Base-by-base conservation (phyloP, 495 filamentous ascomycete species). In the Tuber melanosporum region DNA sequence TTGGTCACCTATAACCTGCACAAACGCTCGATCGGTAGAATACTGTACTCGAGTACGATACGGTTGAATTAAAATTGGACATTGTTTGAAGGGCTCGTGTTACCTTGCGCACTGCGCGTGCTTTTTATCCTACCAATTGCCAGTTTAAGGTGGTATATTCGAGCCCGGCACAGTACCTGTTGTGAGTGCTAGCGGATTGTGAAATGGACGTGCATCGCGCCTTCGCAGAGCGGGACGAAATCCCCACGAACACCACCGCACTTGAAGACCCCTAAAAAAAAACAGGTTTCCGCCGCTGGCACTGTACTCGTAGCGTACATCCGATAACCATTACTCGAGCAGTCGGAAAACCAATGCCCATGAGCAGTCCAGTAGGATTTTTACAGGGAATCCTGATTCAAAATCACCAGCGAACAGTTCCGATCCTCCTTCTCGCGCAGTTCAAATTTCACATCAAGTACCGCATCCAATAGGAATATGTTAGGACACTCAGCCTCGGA, bases 71-170 rank as follows among this genome's bases (percentile, higher is more conserved):
- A 19, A 36, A 66, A 66, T 66, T 66, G 57, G 26, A 32, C 32
- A 66, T 32, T 66, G 57, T 66, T 66, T 66, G 57, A 66, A 66
- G 57, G 57, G 32, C 26, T 19, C 57, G 57, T 66, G 57, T 66
- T 36, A 66, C 57, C 57, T 66, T 36, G 26, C 26, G 32, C 57
- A 36, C 57, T 66, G 57, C 57, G 57, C 57, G 4, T 32, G 57
- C 26, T 36, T 66, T 66, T 66, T 66, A 36, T 32, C 57, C 57
- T 26, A 32, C 26, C 57, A 66, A 36, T 66, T 66, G 57, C 57
- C n/a, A 2, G 57, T 8, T 36, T 17, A 36, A 19, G 57, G 57
- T 36, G 57, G 32, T 66, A 36, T 17, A 26, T 2, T 36, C 26
- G 57, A 36, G 57, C 57, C 57, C 26, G 57, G 57, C 57, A 66